phyloP scores from a whole-genome alignment of 2,329 filamentous ascomycete genomes.

The Aspergillus tanneri region DNA sequence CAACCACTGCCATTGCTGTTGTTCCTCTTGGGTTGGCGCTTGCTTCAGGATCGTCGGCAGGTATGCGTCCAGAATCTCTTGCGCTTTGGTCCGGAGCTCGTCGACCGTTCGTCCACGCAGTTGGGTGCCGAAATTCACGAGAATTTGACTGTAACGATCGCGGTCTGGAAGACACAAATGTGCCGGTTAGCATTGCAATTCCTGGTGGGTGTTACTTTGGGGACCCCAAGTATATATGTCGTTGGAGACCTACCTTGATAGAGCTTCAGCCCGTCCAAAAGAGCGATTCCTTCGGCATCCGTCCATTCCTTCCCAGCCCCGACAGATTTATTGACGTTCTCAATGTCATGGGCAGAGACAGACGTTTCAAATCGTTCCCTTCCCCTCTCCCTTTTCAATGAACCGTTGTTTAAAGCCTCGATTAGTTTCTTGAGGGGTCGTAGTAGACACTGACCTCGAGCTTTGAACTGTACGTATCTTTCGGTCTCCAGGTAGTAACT shows the following conservation, averaged over 20 bases:
- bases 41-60: slow-evolving; percentile 9
- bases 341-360: not conserved
- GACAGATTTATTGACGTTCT: not conserved
- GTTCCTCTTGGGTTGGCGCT: slow-evolving; percentile 20
- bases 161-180: slow-evolving; percentile 9
- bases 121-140: slow-evolving; percentile 14
- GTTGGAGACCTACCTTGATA: slow-evolving; percentile 19
- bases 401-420: slow-evolving; percentile 8
- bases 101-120: slow-evolving; percentile 17
- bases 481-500: slow-evolving; percentile 12
- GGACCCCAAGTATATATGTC: not conserved
- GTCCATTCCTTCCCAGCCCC: slow-evolving; percentile 25
- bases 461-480: slow-evolving; percentile 8
- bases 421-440: slow-evolving; percentile 14
- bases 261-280: slow-evolving; percentile 27
- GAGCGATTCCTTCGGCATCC: slow-evolving; percentile 20
- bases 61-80: slow-evolving; percentile 11
- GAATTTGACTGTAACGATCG: slow-evolving; percentile 29
- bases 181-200: not conserved
- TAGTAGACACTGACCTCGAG: slow-evolving; percentile 9
- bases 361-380: no score
- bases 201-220: not conserved
- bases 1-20: slow-evolving; percentile 23
- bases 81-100: slow-evolving; percentile 22
- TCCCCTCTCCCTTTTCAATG: no score